Percentiles rank a stretch among this genome's conserved stretches.
Conservation (phyloP, 768 basidiomycete species). For the Dictyophora rubrovolvata region DNA sequence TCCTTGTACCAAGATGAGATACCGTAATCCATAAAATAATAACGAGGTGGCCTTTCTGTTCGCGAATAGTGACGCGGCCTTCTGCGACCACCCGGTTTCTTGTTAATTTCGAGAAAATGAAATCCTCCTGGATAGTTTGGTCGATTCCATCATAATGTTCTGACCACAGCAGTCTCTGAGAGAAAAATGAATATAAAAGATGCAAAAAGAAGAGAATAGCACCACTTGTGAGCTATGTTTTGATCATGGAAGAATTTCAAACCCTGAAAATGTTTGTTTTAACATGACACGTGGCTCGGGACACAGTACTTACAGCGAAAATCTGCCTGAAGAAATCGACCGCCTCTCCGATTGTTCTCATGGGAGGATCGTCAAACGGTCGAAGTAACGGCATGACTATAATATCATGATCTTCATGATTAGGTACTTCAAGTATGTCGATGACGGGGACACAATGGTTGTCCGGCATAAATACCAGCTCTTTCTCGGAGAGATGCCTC, state of each 20-base stretch:
- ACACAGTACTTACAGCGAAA: slow-evolving; percentile 19
- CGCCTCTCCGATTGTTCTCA: slow-evolving; percentile 23
- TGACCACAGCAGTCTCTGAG: slow-evolving; percentile 9
- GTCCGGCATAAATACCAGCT: slow-evolving; percentile 13
- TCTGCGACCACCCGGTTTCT: slow-evolving; percentile 1
- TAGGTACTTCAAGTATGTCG: slow-evolving; percentile 17
- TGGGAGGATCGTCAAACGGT: slow-evolving; percentile 15
- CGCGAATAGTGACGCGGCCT: slow-evolving; percentile 10
- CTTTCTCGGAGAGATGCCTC: slow-evolving; percentile 13
- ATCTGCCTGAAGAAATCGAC: slow-evolving; percentile 22
- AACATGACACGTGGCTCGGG: not conserved
- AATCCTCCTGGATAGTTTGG: slow-evolving; percentile 10
- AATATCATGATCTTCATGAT: slow-evolving; percentile 10
- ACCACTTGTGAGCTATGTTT: slow-evolving; percentile 26
- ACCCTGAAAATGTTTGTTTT: slow-evolving; percentile 15
- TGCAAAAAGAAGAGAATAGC: not conserved
- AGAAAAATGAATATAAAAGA: not conserved
- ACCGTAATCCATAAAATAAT: slow-evolving; percentile 21
- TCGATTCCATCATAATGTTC: slow-evolving; percentile 16
- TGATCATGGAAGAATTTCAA: slow-evolving; percentile 29
- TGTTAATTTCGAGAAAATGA: slow-evolving; percentile 9
- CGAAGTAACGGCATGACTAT: slow-evolving; percentile 23
- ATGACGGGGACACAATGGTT: slow-evolving; percentile 24
- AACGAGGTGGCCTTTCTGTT: slow-evolving; percentile 18
- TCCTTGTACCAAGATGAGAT: slow-evolving; percentile 12